These are phyloP conservation scores for Fusarium humuli DNA, from an alignment of 2,329 filamentous ascomycete species.

Conservation along the genomic window DNA sequence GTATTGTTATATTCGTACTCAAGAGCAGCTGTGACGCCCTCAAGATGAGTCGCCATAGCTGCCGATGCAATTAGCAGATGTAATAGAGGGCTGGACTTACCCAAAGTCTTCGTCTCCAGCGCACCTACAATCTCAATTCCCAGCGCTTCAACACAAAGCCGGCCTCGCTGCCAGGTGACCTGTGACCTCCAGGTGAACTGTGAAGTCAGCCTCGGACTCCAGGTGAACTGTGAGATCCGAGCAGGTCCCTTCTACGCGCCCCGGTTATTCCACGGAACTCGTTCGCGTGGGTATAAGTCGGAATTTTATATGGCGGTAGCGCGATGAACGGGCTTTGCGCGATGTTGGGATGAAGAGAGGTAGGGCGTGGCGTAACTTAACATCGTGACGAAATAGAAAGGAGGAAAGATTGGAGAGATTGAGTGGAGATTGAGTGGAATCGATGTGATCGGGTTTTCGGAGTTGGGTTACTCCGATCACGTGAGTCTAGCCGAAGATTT, in stretches of 20 bases:
- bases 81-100: neutral
- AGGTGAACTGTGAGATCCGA: conserved; percentile 6
- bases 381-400: neutral
- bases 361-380: neutral
- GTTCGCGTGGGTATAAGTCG: conserved; percentile 5
- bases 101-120: rapidly evolving
- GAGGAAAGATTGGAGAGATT: neutral
- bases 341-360: neutral
- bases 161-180: conserved; percentile 6
- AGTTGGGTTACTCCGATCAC: rapidly evolving
- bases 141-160: neutral
- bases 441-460: neutral
- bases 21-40: neutral
- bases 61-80: neutral
- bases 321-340: neutral
- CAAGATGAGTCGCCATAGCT: neutral
- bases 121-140: neutral
- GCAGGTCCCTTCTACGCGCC: conserved; percentile 6
- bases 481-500: rapidly evolving
- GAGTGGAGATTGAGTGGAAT: neutral
- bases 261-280: conserved; percentile 2
- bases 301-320: conserved; percentile 6
- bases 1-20: neutral
- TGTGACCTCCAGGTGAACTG: conserved; percentile 9
- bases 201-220: neutral